Percentiles rank a stretch among this genome's conserved stretches.
These are phyloP conservation scores for Bipolaris sorokiniana DNA, from an alignment of 2,329 filamentous ascomycete species.

Conservation along the genomic window DNA sequence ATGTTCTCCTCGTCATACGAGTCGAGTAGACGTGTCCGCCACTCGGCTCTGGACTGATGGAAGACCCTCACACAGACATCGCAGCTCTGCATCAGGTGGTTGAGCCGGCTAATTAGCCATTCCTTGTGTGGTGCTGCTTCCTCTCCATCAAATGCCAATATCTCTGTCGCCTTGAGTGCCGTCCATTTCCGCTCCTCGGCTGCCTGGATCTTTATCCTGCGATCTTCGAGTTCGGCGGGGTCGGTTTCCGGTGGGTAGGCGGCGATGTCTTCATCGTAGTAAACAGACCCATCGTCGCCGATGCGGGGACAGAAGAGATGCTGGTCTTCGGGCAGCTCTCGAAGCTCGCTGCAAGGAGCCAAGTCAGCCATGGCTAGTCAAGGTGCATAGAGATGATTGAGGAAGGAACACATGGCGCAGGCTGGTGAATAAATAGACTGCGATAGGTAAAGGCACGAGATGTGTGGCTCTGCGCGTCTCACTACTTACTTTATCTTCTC, in stretches of 20 bases:
- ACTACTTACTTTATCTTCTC: constrained; percentile 44
- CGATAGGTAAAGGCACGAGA: not conserved
- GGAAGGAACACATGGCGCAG: not conserved
- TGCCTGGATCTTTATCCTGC: constrained; percentile 44
- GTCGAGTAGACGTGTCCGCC: constrained; percentile 51
- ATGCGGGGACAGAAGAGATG: constrained; percentile 59
- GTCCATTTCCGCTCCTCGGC: constrained; percentile 50
- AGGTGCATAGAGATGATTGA: not conserved
- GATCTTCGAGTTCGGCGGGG: constrained; percentile 32
- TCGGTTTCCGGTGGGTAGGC: constrained; percentile 39
- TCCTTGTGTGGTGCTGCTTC: constrained; percentile 54
- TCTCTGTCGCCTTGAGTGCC: constrained; percentile 52
- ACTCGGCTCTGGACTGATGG: constrained; percentile 52
- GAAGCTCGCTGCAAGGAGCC: constrained; percentile 42
- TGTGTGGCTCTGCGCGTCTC: not conserved
- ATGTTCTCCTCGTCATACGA: constrained; percentile 56
- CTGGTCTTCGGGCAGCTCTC: constrained; percentile 45
- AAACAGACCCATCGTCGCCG: constrained; percentile 44
- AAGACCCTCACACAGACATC: constrained; percentile 59
- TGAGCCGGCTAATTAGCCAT: constrained; percentile 50
- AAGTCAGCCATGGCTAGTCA: constrained; percentile 29
- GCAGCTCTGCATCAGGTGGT: constrained; percentile 53
- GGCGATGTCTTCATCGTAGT: constrained; percentile 55
- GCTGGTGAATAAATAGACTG: not conserved
- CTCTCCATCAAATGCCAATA: constrained; percentile 56